Evolutionary conservation across 768 basidiomycete species (phyloP), one percentile per base, ranked within the genome.

Genomic region (Naematelia aurantialba): DNA sequence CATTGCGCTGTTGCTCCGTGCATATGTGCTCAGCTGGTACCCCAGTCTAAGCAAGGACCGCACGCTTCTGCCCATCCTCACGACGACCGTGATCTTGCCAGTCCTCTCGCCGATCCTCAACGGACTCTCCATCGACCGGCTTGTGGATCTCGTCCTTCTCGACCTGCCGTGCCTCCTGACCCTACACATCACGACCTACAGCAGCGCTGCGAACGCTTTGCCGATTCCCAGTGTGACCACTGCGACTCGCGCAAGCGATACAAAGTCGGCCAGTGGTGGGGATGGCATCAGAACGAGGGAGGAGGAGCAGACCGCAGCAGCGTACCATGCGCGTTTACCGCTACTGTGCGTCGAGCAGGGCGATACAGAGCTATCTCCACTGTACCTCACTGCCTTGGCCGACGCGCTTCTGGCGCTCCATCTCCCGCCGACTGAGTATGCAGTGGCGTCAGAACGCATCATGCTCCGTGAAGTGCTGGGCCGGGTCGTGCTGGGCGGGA

Each of bases 391-490:
- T 4, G 34, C 64, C 4, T 51, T 75, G 0, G 75, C 93, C 27
- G 91, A 96, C 70, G 83, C 85, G 45, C 78, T 96, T 30, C 81
- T 98, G 65, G 84, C 82, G 52, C 76, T 81, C 1, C 86, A 85
- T 76, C 82, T 97, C 13, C 88, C 91, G 0, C 78, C 81, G 1
- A 85, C 89, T 59, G 90, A 96, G 70, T 90, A 86, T 73, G 82
- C 82, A 10, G 83, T 51, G 76, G 85, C 55, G 22, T 58, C 62
- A 0, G 89, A 96, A 78, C 83, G 89, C n/a, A 81, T 83, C 60
- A 87, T 97, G 59, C 78, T 89, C 44, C 85, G 91, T 58, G 94
- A 98, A 78, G 79, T 96, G 39, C 68, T 94, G 27, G 83, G 90
- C 69, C 87, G 88, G 66, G 81, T 89, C 22, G 78, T 97, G 4